Evolutionary conservation across 768 basidiomycete genomes (phyloP).

Genomic region (Naematelia encephala): DNA sequence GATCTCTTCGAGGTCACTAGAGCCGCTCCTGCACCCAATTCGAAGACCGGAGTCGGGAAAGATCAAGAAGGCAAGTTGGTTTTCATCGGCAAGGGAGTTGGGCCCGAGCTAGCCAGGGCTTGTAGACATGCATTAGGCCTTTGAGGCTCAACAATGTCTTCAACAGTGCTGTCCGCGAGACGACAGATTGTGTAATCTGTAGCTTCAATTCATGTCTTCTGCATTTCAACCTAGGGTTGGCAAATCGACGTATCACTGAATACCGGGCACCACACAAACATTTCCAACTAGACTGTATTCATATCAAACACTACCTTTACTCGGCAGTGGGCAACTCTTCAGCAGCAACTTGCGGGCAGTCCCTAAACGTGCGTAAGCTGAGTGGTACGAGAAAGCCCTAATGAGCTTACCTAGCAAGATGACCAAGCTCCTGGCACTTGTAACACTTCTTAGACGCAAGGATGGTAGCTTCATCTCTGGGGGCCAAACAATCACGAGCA

Average conservation of each 20-base stretch:
- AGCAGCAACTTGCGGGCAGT: constrained; percentile 2
- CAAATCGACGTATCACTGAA: too few species aligned
- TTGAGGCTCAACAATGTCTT: too few species aligned
- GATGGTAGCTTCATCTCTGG: constrained; percentile 32
- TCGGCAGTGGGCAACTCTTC: constrained; percentile 3
- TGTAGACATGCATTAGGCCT: not conserved
- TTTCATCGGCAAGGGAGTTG: constrained; percentile 78
- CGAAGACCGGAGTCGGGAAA: constrained; percentile 54
- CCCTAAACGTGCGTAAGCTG: not conserved
- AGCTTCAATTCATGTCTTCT: too few species aligned
- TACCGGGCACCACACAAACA: constrained; percentile 5
- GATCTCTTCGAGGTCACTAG: constrained; percentile 74
- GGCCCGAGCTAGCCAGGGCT: constrained; percentile 9
- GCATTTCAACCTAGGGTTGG: too few species aligned
- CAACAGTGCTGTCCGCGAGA: too few species aligned
- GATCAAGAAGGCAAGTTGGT: constrained; percentile 61
- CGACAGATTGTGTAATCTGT: too few species aligned
- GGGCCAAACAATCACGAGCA: constrained; percentile 46
- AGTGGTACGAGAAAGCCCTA: not conserved
- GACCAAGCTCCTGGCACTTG: constrained; percentile 46
- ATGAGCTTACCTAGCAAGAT: constrained; percentile 31
- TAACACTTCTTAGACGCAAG: constrained; percentile 43
- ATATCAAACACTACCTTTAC: not conserved
- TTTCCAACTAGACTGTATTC: not conserved
- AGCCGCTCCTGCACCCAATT: constrained; percentile 13